phyloP scores from a whole-genome alignment of 768 basidiomycete species.

The Mycena polygramma region DNA sequence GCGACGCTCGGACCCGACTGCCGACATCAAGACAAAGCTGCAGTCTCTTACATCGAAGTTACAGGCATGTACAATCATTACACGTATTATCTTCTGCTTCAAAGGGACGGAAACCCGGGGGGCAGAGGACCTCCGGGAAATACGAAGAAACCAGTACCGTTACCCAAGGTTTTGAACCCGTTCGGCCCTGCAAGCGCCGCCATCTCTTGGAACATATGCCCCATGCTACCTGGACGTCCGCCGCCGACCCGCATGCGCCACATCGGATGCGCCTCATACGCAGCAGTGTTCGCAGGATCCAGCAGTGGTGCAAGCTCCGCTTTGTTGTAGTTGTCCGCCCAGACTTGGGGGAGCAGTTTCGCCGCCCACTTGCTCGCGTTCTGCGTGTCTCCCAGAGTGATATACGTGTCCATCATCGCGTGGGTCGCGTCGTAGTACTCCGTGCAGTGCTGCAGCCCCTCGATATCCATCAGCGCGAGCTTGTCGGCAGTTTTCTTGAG shows the following conservation, averaged over 20 bases:
- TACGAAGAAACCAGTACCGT: background rate
- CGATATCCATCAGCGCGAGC: conserved; percentile 10
- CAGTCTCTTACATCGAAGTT: no score
- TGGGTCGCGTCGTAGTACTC: background rate
- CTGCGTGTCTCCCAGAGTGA: conserved; percentile 10
- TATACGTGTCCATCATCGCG: conserved; percentile 7
- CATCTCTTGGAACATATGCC: background rate
- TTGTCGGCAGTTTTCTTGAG: conserved; percentile 10
- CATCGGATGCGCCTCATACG: conserved; percentile 10
- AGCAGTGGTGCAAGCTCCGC: background rate
- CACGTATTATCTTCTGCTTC: no score
- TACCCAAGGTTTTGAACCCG: background rate
- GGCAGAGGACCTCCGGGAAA: background rate
- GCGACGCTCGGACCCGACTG: no score
- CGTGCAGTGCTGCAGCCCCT: conserved; percentile 11
- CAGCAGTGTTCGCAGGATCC: conserved; percentile 14
- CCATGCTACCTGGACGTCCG: background rate
- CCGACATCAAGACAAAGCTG: no score
- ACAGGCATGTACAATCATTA: no score
- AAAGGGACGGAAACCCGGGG: background rate
- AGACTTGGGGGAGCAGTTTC: background rate
- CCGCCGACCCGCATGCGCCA: conserved; percentile 14
- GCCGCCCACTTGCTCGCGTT: conserved; percentile 25
- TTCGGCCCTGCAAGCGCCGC: background rate
- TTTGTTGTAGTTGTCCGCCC: background rate